phyloP scores from a whole-genome alignment of 352 stramenopile genomes.

The Phytophthora crassamura region DNA sequence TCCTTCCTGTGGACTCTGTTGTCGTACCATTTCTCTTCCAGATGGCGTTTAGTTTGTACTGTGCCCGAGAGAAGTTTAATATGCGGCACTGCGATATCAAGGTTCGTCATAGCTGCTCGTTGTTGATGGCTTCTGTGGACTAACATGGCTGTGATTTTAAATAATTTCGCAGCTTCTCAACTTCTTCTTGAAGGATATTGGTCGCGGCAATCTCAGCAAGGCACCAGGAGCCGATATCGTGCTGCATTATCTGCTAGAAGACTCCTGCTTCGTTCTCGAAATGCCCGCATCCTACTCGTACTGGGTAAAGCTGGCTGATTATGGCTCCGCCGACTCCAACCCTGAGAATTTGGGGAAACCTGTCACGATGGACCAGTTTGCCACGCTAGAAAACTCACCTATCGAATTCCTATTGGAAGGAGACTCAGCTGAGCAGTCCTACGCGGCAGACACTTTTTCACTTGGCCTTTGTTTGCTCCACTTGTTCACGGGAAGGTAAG shows the following conservation, averaged over 20 bases:
- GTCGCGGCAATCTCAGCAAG: slow-evolving; percentile 40
- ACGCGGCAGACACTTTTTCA: slow-evolving; percentile 95
- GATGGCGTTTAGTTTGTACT: slow-evolving; percentile 97
- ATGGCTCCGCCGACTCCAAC: slow-evolving; percentile 95
- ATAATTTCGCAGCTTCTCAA: slow-evolving; percentile 91
- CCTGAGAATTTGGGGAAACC: slow-evolving; percentile 87
- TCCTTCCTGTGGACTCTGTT: slow-evolving; percentile 59
- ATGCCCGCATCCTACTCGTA: slow-evolving; percentile 75
- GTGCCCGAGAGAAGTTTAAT: slow-evolving; percentile 87
- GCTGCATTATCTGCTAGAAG: slow-evolving; percentile 69
- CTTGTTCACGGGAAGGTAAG: slow-evolving; percentile 94
- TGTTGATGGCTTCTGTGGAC: neutral
- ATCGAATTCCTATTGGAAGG: slow-evolving; percentile 96
- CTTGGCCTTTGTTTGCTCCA: slow-evolving; percentile 97
- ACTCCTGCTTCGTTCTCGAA: slow-evolving; percentile 59
- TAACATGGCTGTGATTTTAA: slow-evolving; percentile 6
- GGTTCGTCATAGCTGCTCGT: slow-evolving; percentile 38
- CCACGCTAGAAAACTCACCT: slow-evolving; percentile 98
- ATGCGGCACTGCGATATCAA: slow-evolving; percentile 99
- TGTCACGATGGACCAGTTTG: slow-evolving; percentile 95
- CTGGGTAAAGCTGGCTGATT: slow-evolving; percentile 98
- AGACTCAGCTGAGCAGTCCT: slow-evolving; percentile 89
- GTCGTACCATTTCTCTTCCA: slow-evolving; percentile 95
- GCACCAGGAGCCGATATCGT: slow-evolving; percentile 44
- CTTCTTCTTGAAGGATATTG: slow-evolving; percentile 95